Base-by-base conservation (phyloP, 345 rosid species). In the Trapa bicornis region DNA sequence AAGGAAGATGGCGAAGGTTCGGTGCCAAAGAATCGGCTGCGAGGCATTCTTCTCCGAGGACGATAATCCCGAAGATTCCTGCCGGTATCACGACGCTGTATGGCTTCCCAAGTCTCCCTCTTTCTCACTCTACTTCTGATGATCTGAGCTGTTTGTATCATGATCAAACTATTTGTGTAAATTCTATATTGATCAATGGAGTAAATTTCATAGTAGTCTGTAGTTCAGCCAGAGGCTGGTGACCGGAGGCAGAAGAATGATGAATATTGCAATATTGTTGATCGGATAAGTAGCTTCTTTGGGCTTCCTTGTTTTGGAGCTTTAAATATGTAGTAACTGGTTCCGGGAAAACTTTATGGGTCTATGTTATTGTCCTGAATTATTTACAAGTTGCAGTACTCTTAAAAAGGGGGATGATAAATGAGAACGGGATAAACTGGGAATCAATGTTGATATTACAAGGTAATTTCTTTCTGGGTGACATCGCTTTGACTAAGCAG, bases 11-110 rank as follows among this genome's bases (percentile, higher is more conserved):
- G 77, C 68, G 32, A 81, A 72, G 76, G 75, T 84, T 37, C 89
- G 67, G 32, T 95, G 99, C 82, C 96, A 89, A 84, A 84, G 99
- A 72, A 86, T 89, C 72, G 92, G 97, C 69, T 89, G 99, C 87
- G 50, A 86, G 77, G 88, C 89, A 64, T 74, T 74, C 64, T 95
- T 91, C 87, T 84, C 96, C 67, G 89, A 76, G 9, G 89, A 84
- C 37, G 87, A 91, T 63, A 95, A 89, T 75, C 91, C 90, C 0
- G 96, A 91, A 64, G 96, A 79, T 65, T 86, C 96, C 78, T 94
- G 99, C 76, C 79, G 75, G 1, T 94, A 80, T 70, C 99, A 91
- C 65, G 86, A 79, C 17, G 79, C 89, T 63, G 97, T 89, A 72
- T 37, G 84, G 64, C 65, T 47, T 29, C 33, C 61, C 33, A 32